Percentiles rank a stretch among this genome's conserved stretches.
Evolutionary conservation across 2,329 filamentous ascomycete species (phyloP).

Genomic region (Nannizzia gypsea): DNA sequence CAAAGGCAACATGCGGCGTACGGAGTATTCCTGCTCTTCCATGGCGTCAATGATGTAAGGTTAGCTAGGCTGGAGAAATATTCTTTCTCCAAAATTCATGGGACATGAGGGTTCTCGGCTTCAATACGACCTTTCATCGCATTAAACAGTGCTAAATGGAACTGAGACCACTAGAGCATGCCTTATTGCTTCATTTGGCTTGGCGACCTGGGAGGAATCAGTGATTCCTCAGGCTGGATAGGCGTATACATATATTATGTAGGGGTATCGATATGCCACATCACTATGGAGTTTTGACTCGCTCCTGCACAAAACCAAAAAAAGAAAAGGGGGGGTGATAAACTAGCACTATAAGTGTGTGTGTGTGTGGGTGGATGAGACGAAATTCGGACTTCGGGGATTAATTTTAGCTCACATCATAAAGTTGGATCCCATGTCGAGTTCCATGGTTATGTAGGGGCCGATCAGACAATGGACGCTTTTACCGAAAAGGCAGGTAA

Average conservation of each 20-base stretch:
- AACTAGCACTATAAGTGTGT: too few species aligned
- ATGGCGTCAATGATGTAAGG: too few species aligned
- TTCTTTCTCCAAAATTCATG: too few species aligned
- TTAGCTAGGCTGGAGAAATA: too few species aligned
- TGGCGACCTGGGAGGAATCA: not conserved
- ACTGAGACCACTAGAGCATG: not conserved
- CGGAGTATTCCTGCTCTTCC: not conserved
- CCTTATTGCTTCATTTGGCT: slow-evolving; percentile 4
- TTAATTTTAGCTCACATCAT: slow-evolving; percentile 1
- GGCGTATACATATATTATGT: not conserved
- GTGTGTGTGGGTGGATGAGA: not conserved
- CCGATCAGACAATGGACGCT: not conserved
- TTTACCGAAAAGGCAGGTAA: slow-evolving; percentile 6
- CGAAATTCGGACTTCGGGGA: slow-evolving; percentile 1
- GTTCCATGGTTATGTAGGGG: slow-evolving; percentile 2
- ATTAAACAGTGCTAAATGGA: not conserved
- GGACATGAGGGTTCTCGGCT: not conserved
- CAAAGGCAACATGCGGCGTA: not conserved
- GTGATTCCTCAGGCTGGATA: not conserved
- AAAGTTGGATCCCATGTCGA: slow-evolving; percentile 1
- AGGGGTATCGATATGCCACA: not conserved
- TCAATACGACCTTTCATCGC: not conserved
- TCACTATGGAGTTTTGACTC: not conserved
- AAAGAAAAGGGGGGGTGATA: not conserved
- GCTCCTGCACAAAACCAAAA: not conserved